Evolutionary conservation across 2,329 filamentous ascomycete species (phyloP).

Genomic region (Amauroascus niger): DNA sequence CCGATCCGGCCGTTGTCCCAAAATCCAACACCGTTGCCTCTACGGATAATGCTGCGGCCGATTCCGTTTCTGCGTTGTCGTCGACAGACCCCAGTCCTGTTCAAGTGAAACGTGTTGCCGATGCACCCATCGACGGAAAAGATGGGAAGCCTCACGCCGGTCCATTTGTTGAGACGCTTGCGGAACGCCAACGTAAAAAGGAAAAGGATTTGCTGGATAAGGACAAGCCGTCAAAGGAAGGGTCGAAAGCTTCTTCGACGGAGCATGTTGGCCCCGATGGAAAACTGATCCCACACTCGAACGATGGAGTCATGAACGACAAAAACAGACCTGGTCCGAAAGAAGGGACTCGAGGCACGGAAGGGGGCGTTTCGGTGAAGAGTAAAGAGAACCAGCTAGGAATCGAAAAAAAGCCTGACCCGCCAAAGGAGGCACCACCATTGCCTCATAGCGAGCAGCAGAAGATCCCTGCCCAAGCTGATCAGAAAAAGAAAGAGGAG

Average conservation of each 20-base stretch:
- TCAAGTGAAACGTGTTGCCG: constrained; percentile 25
- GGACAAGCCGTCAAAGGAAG: constrained; percentile 20
- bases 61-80: background rate
- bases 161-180: constrained; percentile 51
- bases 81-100: background rate
- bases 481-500: constrained; percentile 29
- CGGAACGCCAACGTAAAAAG: constrained; percentile 40
- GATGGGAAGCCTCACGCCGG: constrained; percentile 91
- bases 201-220: constrained; percentile 25
- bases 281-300: constrained; percentile 42
- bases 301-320: constrained; percentile 88
- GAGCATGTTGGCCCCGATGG: constrained; percentile 36
- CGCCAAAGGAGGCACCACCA: constrained; percentile 76
- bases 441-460: constrained; percentile 72
- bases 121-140: constrained; percentile 81
- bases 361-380: constrained; percentile 82
- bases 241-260: constrained; percentile 22
- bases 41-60: background rate
- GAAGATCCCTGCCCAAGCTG: constrained; percentile 42
- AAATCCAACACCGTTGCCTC: background rate
- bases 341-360: constrained; percentile 76
- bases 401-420: constrained; percentile 62
- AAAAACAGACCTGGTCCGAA: constrained; percentile 65
- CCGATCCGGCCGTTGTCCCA: constrained; percentile 7
- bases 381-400: constrained; percentile 63